Evolutionary conservation across 177 flowering plant species (phyloP), one percentile per base, ranked within the genome.

Genomic region (Vitis hybrid): DNA sequence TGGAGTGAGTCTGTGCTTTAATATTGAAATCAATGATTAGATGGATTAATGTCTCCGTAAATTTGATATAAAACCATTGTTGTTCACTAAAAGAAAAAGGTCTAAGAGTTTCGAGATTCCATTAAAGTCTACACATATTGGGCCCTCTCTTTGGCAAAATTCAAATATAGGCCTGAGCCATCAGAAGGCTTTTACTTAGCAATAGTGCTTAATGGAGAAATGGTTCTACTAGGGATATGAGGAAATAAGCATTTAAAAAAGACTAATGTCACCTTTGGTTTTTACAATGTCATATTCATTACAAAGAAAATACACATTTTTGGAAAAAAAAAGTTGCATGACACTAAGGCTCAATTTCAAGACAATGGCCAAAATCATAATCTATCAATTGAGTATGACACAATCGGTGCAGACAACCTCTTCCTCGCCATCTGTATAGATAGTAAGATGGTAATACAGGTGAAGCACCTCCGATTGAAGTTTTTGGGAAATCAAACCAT

Each of bases 1-100:
- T 27, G 30, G 19, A 19, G 30, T 4, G 30, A 27, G 30, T 27
- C 30, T 3, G 30, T 27, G 30, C 4, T 27, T 27, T 4, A 27
- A 4, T 27, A 4, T 27, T 27, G 4, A 27, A 27, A 27, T 27
- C 4, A 0, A 27, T 27, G 30, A 27, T 27, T 27, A 5, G 0
- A 27, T 27, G 5, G 68, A 70, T 72, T 77, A 74, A 11, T 60
- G 69, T 54, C 51, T 75, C 15, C 72, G 83, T 60, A 83, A 78
- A 69, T 74, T 77, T 24, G 86, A 81, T 60, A 64, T 83, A n/a
- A 81, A 81, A 49, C 77, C 86, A 12, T 76, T 73, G 74, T 55
- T 73, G 67, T 81, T 83, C 70, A 75, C 79, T 11, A 79, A 74
- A 66, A 76, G 70, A 27, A 81, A 81, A 71, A 82, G 82, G 49